Conservation (phyloP, 495 filamentous ascomycete genomes). For the Tricharina praecox region DNA sequence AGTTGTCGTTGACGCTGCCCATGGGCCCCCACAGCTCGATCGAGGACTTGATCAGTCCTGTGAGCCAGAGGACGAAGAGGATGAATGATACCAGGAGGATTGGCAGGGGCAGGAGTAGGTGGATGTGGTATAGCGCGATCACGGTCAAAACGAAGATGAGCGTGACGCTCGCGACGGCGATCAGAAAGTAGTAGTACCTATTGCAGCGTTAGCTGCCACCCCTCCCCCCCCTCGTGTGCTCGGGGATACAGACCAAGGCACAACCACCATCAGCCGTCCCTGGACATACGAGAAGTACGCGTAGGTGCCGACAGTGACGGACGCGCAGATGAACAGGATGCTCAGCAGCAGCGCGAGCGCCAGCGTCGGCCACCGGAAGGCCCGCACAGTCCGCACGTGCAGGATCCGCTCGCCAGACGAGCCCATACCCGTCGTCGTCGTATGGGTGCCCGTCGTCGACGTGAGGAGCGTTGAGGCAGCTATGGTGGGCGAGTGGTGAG, state of each 20-base stretch:
- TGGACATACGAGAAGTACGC: constrained; percentile 70
- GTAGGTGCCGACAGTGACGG: constrained; percentile 73
- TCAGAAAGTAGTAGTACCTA: constrained; percentile 92
- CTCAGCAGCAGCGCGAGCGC: constrained; percentile 89
- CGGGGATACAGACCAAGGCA: constrained; percentile 58
- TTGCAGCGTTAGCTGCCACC: constrained; percentile 7
- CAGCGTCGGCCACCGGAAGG: constrained; percentile 83
- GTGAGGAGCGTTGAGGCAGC: not conserved
- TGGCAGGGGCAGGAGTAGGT: constrained; percentile 71
- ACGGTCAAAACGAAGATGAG: constrained; percentile 59
- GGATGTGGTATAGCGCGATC: constrained; percentile 54
- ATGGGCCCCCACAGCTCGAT: constrained; percentile 75
- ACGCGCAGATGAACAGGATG: constrained; percentile 61
- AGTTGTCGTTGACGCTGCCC: constrained; percentile 62
- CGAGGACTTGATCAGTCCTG: constrained; percentile 73
- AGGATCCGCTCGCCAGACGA: not conserved
- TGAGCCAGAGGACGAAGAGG: constrained; percentile 80
- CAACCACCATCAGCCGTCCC: constrained; percentile 45
- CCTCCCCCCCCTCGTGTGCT: not conserved
- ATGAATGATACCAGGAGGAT: constrained; percentile 86
- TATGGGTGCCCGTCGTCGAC: not conserved
- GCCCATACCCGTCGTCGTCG: not conserved
- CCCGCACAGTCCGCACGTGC: constrained; percentile 10
- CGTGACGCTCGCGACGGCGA: constrained; percentile 49
- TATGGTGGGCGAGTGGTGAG: too few relatives aligned